phyloP scores from a whole-genome alignment of 495 filamentous ascomycete species.

The Podospora sp. region DNA sequence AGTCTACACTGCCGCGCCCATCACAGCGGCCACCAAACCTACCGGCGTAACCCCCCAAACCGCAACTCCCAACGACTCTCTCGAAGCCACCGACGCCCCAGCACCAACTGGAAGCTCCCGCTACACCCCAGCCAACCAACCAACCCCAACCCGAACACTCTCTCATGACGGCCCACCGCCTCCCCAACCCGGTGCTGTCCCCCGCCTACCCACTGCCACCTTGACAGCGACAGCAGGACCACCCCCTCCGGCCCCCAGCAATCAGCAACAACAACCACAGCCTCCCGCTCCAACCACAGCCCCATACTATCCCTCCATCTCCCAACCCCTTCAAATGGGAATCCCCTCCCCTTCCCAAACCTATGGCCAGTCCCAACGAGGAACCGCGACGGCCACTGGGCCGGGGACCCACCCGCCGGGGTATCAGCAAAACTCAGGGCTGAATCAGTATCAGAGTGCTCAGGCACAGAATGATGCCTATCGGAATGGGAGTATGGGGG shows the following conservation, averaged over 20 bases:
- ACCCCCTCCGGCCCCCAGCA: constrained; percentile 50
- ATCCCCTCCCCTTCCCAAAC: constrained; percentile 40
- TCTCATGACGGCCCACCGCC: constrained; percentile 48
- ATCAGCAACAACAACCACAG: constrained; percentile 41
- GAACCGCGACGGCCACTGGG: constrained; percentile 16
- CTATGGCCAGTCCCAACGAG: constrained; percentile 36
- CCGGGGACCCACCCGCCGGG: constrained; percentile 31
- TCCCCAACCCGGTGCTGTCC: constrained; percentile 60
- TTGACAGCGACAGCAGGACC: constrained; percentile 41
- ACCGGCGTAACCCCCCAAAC: constrained; percentile 55
- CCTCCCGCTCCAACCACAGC: constrained; percentile 35
- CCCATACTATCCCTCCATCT: constrained; percentile 30
- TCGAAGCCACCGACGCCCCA: constrained; percentile 17
- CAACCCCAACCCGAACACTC: neutral
- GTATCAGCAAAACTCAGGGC: constrained; percentile 55
- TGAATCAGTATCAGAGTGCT: neutral
- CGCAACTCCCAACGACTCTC: constrained; percentile 32
- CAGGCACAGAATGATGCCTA: neutral
- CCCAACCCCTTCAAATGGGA: constrained; percentile 47
- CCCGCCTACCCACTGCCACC: constrained; percentile 26
- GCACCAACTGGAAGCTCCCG: constrained; percentile 44
- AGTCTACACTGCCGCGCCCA: constrained; percentile 62
- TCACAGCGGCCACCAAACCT: constrained; percentile 56
- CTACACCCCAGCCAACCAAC: constrained; percentile 34
- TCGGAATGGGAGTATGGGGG: neutral